phyloP scores from a whole-genome alignment of 208 protist genomes.

The Crithidia fasciculata region DNA sequence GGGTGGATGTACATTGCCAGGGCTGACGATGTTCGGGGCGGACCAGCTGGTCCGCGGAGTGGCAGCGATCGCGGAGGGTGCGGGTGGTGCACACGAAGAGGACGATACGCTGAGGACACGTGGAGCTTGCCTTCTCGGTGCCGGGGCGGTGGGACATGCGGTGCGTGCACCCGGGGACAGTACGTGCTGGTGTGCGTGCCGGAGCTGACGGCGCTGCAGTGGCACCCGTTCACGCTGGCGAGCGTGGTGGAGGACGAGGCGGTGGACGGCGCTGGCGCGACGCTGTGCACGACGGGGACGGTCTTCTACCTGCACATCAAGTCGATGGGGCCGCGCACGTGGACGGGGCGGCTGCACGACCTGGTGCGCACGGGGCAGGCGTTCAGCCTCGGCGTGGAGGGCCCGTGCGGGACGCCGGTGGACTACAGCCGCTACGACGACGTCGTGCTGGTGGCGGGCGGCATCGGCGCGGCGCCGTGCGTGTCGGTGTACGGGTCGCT shows the following conservation, averaged over 20 bases:
- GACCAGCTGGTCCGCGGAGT: slow-evolving; percentile 55
- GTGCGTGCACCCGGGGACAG: slow-evolving; percentile 35
- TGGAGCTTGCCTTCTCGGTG: slow-evolving; percentile 31
- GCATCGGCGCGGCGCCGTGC: slow-evolving; percentile 56
- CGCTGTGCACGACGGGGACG: slow-evolving; percentile 8
- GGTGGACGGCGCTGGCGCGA: background rate
- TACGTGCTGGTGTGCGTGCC: slow-evolving; percentile 68
- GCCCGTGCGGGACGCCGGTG: slow-evolving; percentile 44
- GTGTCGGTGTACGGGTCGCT: slow-evolving; percentile 45
- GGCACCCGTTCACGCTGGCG: slow-evolving; percentile 71
- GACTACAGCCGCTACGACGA: slow-evolving; percentile 40
- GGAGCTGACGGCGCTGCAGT: slow-evolving; percentile 61
- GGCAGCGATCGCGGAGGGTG: slow-evolving; percentile 38
- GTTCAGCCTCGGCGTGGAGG: slow-evolving; percentile 50
- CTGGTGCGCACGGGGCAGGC: slow-evolving; percentile 23
- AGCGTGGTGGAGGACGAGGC: slow-evolving; percentile 26
- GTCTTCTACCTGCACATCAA: slow-evolving; percentile 53
- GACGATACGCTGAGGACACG: slow-evolving; percentile 28
- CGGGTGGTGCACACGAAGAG: slow-evolving; percentile 22
- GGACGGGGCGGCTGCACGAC: slow-evolving; percentile 45
- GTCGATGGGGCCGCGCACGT: slow-evolving; percentile 54
- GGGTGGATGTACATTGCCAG: slow-evolving; percentile 69
- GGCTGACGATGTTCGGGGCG: slow-evolving; percentile 54
- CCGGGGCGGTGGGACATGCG: slow-evolving; percentile 11
- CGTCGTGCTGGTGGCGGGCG: slow-evolving; percentile 53